phyloP scores from a whole-genome alignment of 768 basidiomycete species.

The Jaapia argillacea region DNA sequence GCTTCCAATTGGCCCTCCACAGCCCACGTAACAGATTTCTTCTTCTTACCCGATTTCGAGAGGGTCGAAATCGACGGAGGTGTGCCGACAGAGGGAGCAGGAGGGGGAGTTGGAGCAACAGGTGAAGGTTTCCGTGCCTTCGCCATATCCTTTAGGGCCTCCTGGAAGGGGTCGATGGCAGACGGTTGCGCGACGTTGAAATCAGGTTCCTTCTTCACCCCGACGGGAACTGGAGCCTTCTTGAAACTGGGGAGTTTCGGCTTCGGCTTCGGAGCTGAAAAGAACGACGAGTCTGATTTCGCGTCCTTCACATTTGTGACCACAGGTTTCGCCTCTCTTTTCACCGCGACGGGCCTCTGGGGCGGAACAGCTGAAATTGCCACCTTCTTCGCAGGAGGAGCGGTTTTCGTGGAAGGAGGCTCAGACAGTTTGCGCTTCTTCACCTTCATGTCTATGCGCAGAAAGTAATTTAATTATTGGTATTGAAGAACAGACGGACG shows the following conservation, averaged over 20 bases:
- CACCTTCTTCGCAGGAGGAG: constrained; percentile 57
- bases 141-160: constrained; percentile 72
- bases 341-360: constrained; percentile 30
- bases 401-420: constrained; percentile 28
- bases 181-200: constrained; percentile 65
- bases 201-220: constrained; percentile 44
- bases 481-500: constrained; percentile 27
- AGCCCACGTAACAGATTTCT: constrained; percentile 75
- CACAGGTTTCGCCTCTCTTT: constrained; percentile 42
- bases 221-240: constrained; percentile 51
- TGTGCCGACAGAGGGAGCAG: constrained; percentile 16
- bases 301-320: constrained; percentile 53
- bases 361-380: constrained; percentile 39
- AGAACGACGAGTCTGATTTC: constrained; percentile 81
- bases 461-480: constrained; percentile 5
- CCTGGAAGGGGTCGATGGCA: constrained; percentile 73
- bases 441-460: constrained; percentile 35
- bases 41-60: constrained; percentile 44
- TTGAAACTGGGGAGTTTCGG: constrained; percentile 81
- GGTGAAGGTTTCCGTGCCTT: constrained; percentile 56
- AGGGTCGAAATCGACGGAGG: constrained; percentile 22
- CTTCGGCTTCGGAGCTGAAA: constrained; percentile 79
- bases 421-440: constrained; percentile 75
- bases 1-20: constrained; percentile 64
- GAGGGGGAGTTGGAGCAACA: constrained; percentile 47